Evolutionary conservation across 176 grass and related monocot genomes (phyloP), one percentile per base, ranked within the genome.

Genomic region (Oryza australiensis): DNA sequence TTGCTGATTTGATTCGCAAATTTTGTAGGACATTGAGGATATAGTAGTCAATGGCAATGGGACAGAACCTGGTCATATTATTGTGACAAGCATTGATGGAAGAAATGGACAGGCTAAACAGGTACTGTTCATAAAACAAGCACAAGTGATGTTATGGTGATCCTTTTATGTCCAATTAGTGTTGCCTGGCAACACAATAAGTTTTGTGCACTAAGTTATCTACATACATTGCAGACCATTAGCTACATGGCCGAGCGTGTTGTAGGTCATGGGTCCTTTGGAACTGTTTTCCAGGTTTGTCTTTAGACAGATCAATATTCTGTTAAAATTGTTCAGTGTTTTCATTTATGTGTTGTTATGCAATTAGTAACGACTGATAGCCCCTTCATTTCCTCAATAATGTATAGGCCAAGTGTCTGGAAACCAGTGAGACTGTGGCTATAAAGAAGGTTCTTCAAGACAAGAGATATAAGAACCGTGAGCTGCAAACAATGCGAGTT

Each of bases 371-470:
- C 40, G 26, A 74, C 12, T 88, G 67, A 73, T 78, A 26, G 8
- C 10, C 11, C 22, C 30, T 75, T 70, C 38, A 22, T 82, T 46
- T 70, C 1, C n/a, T 26, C 6, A 62, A 68, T 71, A 5, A 78
- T 88, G 59, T 57, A 69, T 69, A 97, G 94, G 91, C 94, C 24
- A 97, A 93, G 79, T 97, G 91, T 87, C 77, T 97, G 9, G 94
- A 97, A 83, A 97, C 86, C 14, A 86, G 88, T 4, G 94, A 97
- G 86, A 97, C 91, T 2, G 94, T 97, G 76, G 94, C 94, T 72
- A 93, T 97, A 83, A 97, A 97, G 80, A 96, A 96, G 62, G 94
- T 96, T 86, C 90, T 96, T 88, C 94, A 96, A 87, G 94, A 96
- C 72, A 93, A 88, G 81, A 88, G 94, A 78, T 97, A 97, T 33